Conservation (phyloP, 2,329 filamentous ascomycete genomes). For the Aphanoascus verrucosus region DNA sequence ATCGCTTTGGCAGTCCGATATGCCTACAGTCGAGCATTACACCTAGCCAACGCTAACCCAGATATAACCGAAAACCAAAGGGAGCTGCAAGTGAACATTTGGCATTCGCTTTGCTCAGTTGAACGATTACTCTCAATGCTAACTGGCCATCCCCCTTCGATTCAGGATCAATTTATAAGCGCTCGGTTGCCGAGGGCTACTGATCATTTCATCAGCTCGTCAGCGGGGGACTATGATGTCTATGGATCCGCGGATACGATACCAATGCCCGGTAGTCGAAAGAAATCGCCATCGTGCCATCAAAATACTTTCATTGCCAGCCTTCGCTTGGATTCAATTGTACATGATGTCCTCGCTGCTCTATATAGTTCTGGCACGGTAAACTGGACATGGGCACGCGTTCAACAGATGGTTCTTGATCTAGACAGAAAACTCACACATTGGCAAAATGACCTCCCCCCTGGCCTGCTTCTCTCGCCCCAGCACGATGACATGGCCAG, state of each 20-base stretch:
- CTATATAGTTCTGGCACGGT: conserved; percentile 26
- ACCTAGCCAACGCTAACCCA: conserved; percentile 27
- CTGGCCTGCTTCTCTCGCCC: conserved; percentile 10
- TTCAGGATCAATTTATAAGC: conserved; percentile 23
- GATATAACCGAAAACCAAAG: conserved; percentile 21
- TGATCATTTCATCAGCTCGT: conserved; percentile 10
- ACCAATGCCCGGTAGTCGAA: background rate
- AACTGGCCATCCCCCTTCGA: conserved; percentile 30
- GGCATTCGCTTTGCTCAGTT: conserved; percentile 32
- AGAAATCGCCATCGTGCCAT: background rate
- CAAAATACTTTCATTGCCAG: conserved; percentile 12
- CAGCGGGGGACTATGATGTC: background rate
- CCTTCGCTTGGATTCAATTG: conserved; percentile 20
- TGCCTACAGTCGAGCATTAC: conserved; percentile 28
- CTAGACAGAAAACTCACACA: conserved; percentile 24
- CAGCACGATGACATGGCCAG: background rate
- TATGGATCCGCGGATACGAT: conserved; percentile 1
- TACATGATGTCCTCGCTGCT: conserved; percentile 22
- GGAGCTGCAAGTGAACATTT: conserved; percentile 28
- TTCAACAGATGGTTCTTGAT: conserved; percentile 24
- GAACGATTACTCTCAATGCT: conserved; percentile 29
- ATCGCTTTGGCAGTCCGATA: conserved; percentile 29
- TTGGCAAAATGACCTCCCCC: conserved; percentile 25
- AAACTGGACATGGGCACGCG: conserved; percentile 26
- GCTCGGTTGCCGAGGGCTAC: conserved; percentile 23